Percentiles rank a stretch among this genome's conserved stretches.
These are phyloP conservation scores for Lasiodiplodia sp. DNA, from an alignment of 2,329 filamentous ascomycete species.

Conservation along the genomic window DNA sequence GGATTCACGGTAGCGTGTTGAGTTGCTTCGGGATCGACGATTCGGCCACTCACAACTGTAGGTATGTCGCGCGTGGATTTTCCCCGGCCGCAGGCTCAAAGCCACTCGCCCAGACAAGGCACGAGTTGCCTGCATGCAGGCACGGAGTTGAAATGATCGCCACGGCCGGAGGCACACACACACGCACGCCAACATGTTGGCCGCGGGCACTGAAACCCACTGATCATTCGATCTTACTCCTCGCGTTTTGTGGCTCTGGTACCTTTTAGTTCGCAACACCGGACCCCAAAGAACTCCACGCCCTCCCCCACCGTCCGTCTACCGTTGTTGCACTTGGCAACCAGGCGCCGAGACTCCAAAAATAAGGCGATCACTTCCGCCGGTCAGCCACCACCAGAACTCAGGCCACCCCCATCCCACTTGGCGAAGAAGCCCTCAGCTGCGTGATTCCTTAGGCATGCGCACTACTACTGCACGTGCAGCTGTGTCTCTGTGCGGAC, in stretches of 20 bases:
- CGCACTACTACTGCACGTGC: neutral
- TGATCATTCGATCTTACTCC: neutral
- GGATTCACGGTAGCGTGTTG: no score
- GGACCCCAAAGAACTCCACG: neutral
- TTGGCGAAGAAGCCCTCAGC: neutral
- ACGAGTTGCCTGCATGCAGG: slow-evolving; percentile 24
- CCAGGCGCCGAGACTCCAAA: slow-evolving; percentile 11
- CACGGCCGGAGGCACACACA: neutral
- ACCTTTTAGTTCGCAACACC: neutral
- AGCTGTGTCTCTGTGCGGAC: neutral
- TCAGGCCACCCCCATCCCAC: neutral
- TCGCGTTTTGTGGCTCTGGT: neutral
- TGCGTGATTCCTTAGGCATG: neutral
- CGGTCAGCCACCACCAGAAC: neutral
- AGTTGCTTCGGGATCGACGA: slow-evolving; percentile 16
- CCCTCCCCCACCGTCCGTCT: neutral
- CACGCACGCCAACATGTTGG: neutral
- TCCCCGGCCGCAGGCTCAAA: neutral
- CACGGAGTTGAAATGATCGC: neutral
- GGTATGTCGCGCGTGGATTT: neutral
- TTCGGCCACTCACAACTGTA: neutral
- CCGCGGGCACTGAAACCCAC: slow-evolving; percentile 2
- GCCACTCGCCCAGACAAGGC: slow-evolving; percentile 10
- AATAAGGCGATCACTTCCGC: neutral
- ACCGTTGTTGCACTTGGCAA: slow-evolving; percentile 9